phyloP scores from a whole-genome alignment of 1,139 yeast species.

The Yamadazyma atmosphaerica region DNA sequence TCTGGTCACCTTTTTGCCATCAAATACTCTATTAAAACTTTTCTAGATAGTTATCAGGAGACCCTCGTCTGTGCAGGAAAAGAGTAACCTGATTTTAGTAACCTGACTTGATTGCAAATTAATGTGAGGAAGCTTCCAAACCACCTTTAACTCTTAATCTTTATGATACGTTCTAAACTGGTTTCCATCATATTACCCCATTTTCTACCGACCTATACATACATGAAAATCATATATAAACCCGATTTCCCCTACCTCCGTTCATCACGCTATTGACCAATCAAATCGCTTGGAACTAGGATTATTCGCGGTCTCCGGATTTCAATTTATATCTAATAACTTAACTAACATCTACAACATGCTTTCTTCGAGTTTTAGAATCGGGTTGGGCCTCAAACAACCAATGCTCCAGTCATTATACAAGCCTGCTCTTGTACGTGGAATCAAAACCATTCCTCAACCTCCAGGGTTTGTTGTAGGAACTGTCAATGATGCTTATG shows the following conservation, averaged over 20 bases:
- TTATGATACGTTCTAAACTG: too few relatives aligned
- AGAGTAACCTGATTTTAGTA: too few relatives aligned
- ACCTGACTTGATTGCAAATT: too few relatives aligned
- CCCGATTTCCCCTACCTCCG: not conserved
- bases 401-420: constrained; percentile 6
- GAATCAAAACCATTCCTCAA: constrained; percentile 48
- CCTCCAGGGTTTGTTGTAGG: constrained; percentile 74
- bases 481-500: constrained; percentile 78
- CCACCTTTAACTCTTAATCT: too few relatives aligned
- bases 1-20: too few relatives aligned
- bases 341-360: not conserved
- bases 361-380: constrained; percentile 13
- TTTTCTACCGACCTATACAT: too few relatives aligned
- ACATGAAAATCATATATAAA: too few relatives aligned
- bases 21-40: too few relatives aligned
- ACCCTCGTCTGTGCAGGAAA: too few relatives aligned
- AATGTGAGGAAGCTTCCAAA: too few relatives aligned
- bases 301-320: constrained; percentile 11
- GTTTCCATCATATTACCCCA: too few relatives aligned
- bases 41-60: too few relatives aligned
- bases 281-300: constrained; percentile 11
- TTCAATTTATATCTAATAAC: not conserved
- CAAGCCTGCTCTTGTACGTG: constrained; percentile 25
- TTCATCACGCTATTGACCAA: constrained; percentile 9
- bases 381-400: constrained; percentile 17